phyloP scores from a whole-genome alignment of 2,329 filamentous ascomycete species.

The Cladosporium sp. region DNA sequence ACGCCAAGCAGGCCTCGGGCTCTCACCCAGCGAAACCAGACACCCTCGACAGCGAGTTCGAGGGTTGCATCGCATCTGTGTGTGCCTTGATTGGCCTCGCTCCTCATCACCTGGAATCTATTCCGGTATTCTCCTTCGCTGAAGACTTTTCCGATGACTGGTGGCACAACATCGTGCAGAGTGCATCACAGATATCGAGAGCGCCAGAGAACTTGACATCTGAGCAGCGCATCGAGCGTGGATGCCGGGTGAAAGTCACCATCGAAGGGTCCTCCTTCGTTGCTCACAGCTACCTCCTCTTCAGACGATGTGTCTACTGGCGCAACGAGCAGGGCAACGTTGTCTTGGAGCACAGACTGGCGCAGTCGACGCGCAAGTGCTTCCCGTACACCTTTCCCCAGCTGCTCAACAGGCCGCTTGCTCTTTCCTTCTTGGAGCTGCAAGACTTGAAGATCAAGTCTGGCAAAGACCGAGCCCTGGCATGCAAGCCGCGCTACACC shows the following conservation, averaged over 20 bases:
- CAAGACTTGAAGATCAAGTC: constrained; percentile 10
- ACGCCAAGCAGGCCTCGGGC: neutral
- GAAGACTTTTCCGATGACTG: neutral
- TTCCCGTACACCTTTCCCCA: constrained; percentile 9
- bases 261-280: constrained; percentile 6
- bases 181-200: constrained; percentile 6
- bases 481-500: constrained; percentile 8
- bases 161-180: constrained; percentile 9
- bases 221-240: constrained; percentile 2
- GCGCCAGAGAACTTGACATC: neutral
- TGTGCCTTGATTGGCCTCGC: constrained; percentile 5
- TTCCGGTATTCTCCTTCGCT: constrained; percentile 2
- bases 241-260: constrained; percentile 8
- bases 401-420: constrained; percentile 6
- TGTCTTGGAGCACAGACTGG: constrained; percentile 9
- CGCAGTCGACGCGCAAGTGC: constrained; percentile 10
- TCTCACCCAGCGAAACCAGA: neutral
- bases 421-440: constrained; percentile 7
- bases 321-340: constrained; percentile 7
- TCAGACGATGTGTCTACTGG: constrained; percentile 9
- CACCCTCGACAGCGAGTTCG: constrained; percentile 3
- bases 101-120: neutral
- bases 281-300: constrained; percentile 10
- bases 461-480: neutral
- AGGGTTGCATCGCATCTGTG: constrained; percentile 4